Evolutionary conservation across 345 rosid species (phyloP), one percentile per base, ranked within the genome.

Genomic region (Populus euphratica): DNA sequence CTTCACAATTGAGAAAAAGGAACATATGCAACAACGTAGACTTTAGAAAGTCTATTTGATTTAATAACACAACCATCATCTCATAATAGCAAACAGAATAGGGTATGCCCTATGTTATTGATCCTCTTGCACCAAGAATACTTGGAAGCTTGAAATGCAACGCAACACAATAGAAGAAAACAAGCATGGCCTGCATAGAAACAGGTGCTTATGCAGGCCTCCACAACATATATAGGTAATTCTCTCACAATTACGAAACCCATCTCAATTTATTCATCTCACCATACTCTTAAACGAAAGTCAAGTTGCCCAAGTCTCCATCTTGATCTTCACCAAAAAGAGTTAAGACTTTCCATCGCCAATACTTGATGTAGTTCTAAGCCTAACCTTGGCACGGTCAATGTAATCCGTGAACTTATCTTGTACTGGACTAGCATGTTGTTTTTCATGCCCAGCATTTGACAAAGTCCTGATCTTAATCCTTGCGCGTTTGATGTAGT

Each of bases 391-490:
- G 1, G 80, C 72, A 13, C 77, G 76, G 14, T 52, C n/a, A 63
- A 83, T 83, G 61, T 68, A 88, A n/a, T 80, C 78, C 2, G 76
- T 21, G 13, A 82, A 81, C 70, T 59, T 77, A 69, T 83, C 85
- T 54, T 74, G 70, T 13, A 21, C 35, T 17, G 70, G 18, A 29
- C 71, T 41, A 20, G 71, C n/a, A 52, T 47, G 47, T 10, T 44
- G 68, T 39, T 68, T 44, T 20, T 52, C 73, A 9, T 79, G 83
- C 17, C 80, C 79, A 20, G 50, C 73, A 33, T 27, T 12, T 11
- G 86, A 76, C 68, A 20, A 31, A 12, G 70, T 72, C 25, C 86
- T 59, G 0, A 88, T 75, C 84, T 56, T 86, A 5, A 44, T n/a
- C 78, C 49, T 81, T 5, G 83, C 81, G 0, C 81, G 73, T 13